Evolutionary conservation across 1,139 yeast genomes (phyloP).

Genomic region (Geotrichum europaeum): DNA sequence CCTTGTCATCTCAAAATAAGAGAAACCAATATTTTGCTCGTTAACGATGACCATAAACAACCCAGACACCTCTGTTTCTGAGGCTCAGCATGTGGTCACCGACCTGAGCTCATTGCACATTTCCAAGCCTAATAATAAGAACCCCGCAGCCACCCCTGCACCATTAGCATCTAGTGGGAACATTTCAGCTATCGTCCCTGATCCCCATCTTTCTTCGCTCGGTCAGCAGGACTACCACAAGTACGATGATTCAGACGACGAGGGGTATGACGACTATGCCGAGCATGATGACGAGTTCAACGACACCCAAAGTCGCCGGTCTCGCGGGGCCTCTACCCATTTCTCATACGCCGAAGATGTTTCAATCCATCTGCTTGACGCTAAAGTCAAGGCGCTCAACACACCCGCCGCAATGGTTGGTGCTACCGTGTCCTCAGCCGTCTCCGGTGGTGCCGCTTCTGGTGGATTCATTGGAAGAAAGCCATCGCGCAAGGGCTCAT

Average conservation of each 20-base stretch:
- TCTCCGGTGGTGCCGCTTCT: constrained; percentile 1
- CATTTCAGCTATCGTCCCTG: not conserved
- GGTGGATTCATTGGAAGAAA: not conserved
- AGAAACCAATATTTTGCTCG: not conserved
- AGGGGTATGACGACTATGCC: not conserved
- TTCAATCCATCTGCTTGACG: constrained; percentile 61
- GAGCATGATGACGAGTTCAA: constrained; percentile 14
- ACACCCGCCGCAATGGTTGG: constrained; percentile 1
- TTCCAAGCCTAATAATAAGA: not conserved
- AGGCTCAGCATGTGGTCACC: constrained; percentile 5
- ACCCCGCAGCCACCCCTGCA: not conserved
- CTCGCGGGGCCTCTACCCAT: constrained; percentile 27
- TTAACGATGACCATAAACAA: not conserved
- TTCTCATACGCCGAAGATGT: constrained; percentile 65
- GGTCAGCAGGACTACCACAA: constrained; percentile 2
- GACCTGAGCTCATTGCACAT: not conserved
- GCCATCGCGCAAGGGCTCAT: constrained; percentile 7
- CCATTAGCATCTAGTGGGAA: not conserved
- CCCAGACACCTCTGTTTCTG: not conserved
- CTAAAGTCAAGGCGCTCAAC: constrained; percentile 56
- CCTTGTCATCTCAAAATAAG: not conserved
- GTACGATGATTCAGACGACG: constrained; percentile 11
- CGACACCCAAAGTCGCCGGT: constrained; percentile 14
- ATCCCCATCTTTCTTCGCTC: constrained; percentile 4
- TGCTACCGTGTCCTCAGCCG: not conserved